Evolutionary conservation across 768 basidiomycete genomes (phyloP), one percentile per base, ranked within the genome.

Genomic region (Leccinum obscurum): DNA sequence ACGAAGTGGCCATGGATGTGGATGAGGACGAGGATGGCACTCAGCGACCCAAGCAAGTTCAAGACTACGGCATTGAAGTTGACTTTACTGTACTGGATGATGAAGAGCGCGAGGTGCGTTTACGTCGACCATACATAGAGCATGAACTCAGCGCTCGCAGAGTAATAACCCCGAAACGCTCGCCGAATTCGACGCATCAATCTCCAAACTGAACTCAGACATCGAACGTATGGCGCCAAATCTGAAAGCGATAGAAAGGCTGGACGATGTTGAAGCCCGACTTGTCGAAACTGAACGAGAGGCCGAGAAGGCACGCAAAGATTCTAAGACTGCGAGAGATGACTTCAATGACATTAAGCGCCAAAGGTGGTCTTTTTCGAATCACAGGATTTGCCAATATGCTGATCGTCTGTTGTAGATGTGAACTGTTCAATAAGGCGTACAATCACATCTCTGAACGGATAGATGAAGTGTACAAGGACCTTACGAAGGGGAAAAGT

Each of bases 391-490:
- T 37, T 57, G 5, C 49, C 34, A 13, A 30, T 17, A n/a, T 56
- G 8, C 52, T 57, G 54, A 63, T 59, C n/a, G 11, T 28, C 44
- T 37, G 17, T 20, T 44, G 44, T 53, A 74, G 89, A 65, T 85
- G 83, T 56, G 93, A 97, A 60, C 72, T 96, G 24, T 98, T 98
- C 81, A 95, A 95, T 75, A 92, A 90, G 66, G 97, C 97, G 0
- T 99, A 94, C 78, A 89, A 88, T 62, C 95, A 99, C 68, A 98
- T 99, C 58, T 92, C 95, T 10, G 93, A 95, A 61, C 82, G 86
- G 44, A 99, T 99, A 63, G 95, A 98, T 69, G 83, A 88, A 63
- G 95, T 98, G 1, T 99, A 99, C 78, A 98, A 98, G 75, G 95
- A 98, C 64, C 83, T 98, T 15, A 98, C 97, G 0, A 98, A 96